Evolutionary conservation across 2,329 filamentous ascomycete species (phyloP), one percentile per base, ranked within the genome.

Genomic region (Septoria petroselini): DNA sequence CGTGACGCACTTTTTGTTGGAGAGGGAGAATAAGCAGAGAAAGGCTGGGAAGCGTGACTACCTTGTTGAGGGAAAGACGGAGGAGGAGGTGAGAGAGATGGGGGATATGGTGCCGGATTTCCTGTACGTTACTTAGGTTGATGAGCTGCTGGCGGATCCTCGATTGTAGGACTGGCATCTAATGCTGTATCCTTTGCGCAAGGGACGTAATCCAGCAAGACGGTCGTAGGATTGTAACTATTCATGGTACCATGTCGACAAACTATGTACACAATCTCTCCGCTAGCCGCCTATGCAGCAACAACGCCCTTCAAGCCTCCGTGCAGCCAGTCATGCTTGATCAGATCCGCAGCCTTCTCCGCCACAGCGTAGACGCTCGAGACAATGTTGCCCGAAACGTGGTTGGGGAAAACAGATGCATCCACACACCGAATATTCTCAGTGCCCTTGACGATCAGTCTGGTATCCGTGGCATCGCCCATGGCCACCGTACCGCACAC

Each of bases 11-110:
- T 53, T 77, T 1, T 55, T 86, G 35, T 74, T 93, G 7, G 71
- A 71, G 4, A 69, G 74, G 5, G 88, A 93, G 73, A 94, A 94
- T 60, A 74, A 70, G 58, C 84, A 80, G 70, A 77, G 88, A 9
- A 70, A 66, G n/a, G 74, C 71, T 1, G 88, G 88, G 0, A 73
- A 80, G 52, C 75, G 86, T 34, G 83, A 93, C 66, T 64, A 76
- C 18, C 23, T 49, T 8, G 8, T 50, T 7, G 53, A 55, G 12
- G 50, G 53, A 4, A 55, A 50, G 29, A 53, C 17, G 3, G 46
- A 53, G 18, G 50, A 52, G 30, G 53, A 55, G 18, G 40, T 55
- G 3, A 18, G 18, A 9, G 41, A 50, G 27, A 29, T 53, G 41
- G 53, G 53, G 3, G 53, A 55, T 34, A 55, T 31, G 34, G 37